Conservation (phyloP, 1,284 basidiomycete species). For the Meripilus lineatus region DNA sequence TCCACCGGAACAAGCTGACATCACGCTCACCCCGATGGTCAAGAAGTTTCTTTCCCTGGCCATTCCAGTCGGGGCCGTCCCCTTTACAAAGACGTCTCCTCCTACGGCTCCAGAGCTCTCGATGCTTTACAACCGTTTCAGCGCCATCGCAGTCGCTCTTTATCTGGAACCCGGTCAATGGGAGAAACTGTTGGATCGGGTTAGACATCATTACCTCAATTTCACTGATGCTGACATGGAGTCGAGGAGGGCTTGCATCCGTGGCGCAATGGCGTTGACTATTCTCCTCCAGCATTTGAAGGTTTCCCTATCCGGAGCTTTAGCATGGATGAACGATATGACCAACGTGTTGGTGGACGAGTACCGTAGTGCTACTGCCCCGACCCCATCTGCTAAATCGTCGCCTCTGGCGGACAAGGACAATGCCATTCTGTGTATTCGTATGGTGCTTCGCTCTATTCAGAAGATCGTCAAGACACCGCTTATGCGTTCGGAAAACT, state of each 20-base stretch:
- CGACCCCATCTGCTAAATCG: slow-evolving; percentile 12
- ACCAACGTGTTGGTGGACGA: slow-evolving; percentile 57
- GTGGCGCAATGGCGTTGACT: slow-evolving; percentile 75
- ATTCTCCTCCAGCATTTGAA: slow-evolving; percentile 61
- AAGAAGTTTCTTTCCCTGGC: slow-evolving; percentile 78
- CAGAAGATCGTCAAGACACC: slow-evolving; percentile 56
- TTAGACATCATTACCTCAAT: slow-evolving; percentile 62
- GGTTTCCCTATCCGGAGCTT: slow-evolving; percentile 50
- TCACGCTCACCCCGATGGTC: slow-evolving; percentile 26
- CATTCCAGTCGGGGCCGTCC: slow-evolving; percentile 69
- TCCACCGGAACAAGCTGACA: slow-evolving; percentile 20
- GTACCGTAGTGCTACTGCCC: slow-evolving; percentile 27
- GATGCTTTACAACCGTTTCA: slow-evolving; percentile 84
- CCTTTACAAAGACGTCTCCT: slow-evolving; percentile 53
- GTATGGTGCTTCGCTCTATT: slow-evolving; percentile 58
- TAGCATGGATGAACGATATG: slow-evolving; percentile 69
- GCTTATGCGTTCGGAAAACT: slow-evolving; percentile 31
- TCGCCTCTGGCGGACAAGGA: slow-evolving; percentile 14
- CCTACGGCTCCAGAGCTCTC: slow-evolving; percentile 62
- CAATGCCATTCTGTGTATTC: slow-evolving; percentile 32
- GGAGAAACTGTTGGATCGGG: slow-evolving; percentile 50
- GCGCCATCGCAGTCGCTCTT: slow-evolving; percentile 72
- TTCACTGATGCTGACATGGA: slow-evolving; percentile 67
- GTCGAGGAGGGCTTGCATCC: slow-evolving; percentile 72
- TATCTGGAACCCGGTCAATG: slow-evolving; percentile 60